Base-by-base conservation (phyloP, 148 eudicot genomes). In the Pharnaceum exiguum region DNA sequence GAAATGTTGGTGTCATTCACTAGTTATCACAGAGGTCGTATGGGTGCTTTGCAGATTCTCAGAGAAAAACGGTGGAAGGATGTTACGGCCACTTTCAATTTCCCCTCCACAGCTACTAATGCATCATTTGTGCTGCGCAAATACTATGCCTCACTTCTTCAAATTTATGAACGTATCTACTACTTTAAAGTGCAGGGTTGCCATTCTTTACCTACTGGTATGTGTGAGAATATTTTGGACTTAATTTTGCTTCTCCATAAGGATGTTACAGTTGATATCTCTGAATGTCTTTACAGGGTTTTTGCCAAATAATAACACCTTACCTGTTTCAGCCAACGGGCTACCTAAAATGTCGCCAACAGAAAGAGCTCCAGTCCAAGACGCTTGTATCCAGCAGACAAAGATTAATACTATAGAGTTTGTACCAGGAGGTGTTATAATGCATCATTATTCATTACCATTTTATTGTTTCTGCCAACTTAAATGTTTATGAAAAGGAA, bases 31-130 rank as follows among this genome's bases (percentile, higher is more conserved):
- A n/a, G 18, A 19, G n/a, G 28, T 39, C 30, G 7, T 15, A 37
- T 49, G 19, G 16, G 59, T 28, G 52, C n/a, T 31, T 45, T 51
- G 56, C 87, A 93, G 98, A 70, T 88, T 45, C 51, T 85, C 12
- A 57, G 66, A 57, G 96, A 93, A 37, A 85, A 73, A 68, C 79
- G 74, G 54, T 93, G 98, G 98, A 93, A 80, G 65, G 98, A 93
- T 56, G 90, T 93, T 29, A 81, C 90, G 17, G 62, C 79, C 11
- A 70, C 76, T 52, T 93, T 93, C 69, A 79, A 65, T 72, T 93
- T 93, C 49, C 98, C 98, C 0, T 69, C 98, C 19, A 85, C 96
- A 46, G 96, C 98, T 18, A 93, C 98, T 61, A 93, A 93, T 68
- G 98, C 98, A 44, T 88, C 98, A 42, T 88, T 83, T 47, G 82